Evolutionary conservation across 352 stramenopile genomes (phyloP), one percentile per base, ranked within the genome.

Genomic region (Pythium oligandrum): DNA sequence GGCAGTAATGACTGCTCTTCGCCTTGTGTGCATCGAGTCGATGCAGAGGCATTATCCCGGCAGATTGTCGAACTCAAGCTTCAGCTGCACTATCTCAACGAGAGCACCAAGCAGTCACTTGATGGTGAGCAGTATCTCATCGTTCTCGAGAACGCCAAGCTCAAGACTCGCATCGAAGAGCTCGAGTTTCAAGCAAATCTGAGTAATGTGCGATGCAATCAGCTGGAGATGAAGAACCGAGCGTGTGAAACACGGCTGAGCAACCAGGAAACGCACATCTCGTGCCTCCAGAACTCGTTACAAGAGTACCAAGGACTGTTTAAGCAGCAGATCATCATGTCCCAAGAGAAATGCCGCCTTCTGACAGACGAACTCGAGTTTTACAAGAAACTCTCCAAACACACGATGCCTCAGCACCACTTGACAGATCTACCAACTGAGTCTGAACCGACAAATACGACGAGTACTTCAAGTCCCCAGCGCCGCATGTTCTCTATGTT

Each of bases 251-350:
- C 81, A 17, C 71, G 78, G 2, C 44, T 88, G 31, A 85, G 72
- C 61, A 88, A 86, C 54, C 76, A 91, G 42, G 81, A 89, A 40
- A 86, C 71, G 2, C 77, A 91, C 55, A 86, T 88, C 9, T 61
- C 66, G n/a, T 86, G 68, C 46, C 68, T 89, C 7, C 74, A 91
- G 52, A 87, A 83, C 56, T 89, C 75, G 30, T 60, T 91, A 32
- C 76, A 88, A 43, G 78, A 91, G 54, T 91, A 89, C 53, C 81
- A 91, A 51, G 73, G 72, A 2, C 68, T 91, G 11, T 89, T 89
- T 63, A 86, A 88, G 64, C 75, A 88, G 62, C 81, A 91, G 64
- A 86, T 89, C 46, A 77, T 87, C 52, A 85, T 89, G 74, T 89
- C 75, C 2, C 78, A 89, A 47, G 78, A 91, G 58, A 88, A 91